Evolutionary conservation across 371 early-diverging fungal genomes (phyloP).

Genomic region (Fennellomyces sp.): DNA sequence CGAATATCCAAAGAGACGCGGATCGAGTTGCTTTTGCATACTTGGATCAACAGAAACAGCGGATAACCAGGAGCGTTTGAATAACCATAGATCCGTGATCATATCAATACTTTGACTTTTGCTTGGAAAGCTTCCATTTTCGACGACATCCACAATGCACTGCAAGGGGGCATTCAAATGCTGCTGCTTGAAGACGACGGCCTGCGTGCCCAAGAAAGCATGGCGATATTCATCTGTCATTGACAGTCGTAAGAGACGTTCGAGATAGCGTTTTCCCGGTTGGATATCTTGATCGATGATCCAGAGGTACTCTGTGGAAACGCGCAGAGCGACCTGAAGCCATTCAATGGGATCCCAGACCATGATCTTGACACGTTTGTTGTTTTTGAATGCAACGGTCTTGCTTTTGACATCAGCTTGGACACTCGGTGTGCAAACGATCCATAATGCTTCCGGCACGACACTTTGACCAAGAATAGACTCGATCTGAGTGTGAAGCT

Average conservation of each 20-base stretch:
- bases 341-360: constrained; percentile 32
- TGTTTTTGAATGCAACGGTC: constrained; percentile 24
- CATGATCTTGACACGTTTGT: constrained; percentile 34
- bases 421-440: constrained; percentile 31
- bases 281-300: constrained; percentile 47
- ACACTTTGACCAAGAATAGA: constrained; percentile 53
- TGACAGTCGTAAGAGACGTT: constrained; percentile 44
- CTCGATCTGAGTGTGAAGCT: constrained; percentile 43
- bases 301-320: constrained; percentile 51
- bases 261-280: constrained; percentile 52
- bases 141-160: not conserved
- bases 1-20: constrained; percentile 18
- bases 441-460: constrained; percentile 56
- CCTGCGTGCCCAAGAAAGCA: constrained; percentile 46
- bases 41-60: constrained; percentile 4
- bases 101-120: constrained; percentile 31
- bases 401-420: constrained; percentile 23
- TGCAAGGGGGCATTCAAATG: not conserved
- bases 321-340: constrained; percentile 39
- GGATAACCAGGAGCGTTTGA: constrained; percentile 41
- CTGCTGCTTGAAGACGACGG: constrained; percentile 9
- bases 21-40: not conserved
- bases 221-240: constrained; percentile 45
- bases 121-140: constrained; percentile 17
- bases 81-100: constrained; percentile 38